These are phyloP conservation scores for Paraphaeosphaeria minitans DNA, from an alignment of 2,329 filamentous ascomycete genomes.

Conservation along the genomic window DNA sequence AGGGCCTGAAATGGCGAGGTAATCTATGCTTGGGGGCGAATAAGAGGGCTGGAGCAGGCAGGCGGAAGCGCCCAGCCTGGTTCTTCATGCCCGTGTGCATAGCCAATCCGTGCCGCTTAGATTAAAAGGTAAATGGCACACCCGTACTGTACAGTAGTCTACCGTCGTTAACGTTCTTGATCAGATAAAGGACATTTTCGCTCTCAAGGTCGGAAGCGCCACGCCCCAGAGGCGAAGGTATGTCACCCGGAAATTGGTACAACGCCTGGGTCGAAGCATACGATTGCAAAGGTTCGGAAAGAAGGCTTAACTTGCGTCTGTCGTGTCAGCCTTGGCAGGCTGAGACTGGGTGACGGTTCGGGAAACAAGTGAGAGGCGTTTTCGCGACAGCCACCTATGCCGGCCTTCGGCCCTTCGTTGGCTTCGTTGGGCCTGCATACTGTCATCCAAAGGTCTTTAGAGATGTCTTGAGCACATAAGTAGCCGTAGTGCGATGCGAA, in stretches of 20 bases:
- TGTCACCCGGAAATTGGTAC: neutral
- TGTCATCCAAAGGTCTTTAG: neutral
- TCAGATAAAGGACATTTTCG: neutral
- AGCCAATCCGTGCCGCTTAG: neutral
- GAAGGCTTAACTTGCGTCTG: neutral
- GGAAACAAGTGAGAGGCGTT: neutral
- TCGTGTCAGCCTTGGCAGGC: neutral
- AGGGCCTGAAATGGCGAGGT: neutral
- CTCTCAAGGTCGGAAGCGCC: neutral
- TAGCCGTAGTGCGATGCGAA: too few relatives aligned
- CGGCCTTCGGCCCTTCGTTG: neutral
- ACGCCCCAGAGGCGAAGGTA: neutral
- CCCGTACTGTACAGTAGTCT: neutral
- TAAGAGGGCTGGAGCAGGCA: neutral
- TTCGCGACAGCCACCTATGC: neutral
- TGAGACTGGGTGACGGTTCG: neutral
- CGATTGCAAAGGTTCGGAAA: neutral
- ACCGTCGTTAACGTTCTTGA: neutral
- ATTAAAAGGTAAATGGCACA: neutral
- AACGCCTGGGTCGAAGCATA: neutral
- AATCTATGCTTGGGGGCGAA: neutral
- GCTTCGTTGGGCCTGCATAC: neutral
- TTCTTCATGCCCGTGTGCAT: neutral
- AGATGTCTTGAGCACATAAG: too few relatives aligned
- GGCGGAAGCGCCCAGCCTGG: neutral